phyloP scores from a whole-genome alignment of 257 asterid species.

The Plantago ovata region DNA sequence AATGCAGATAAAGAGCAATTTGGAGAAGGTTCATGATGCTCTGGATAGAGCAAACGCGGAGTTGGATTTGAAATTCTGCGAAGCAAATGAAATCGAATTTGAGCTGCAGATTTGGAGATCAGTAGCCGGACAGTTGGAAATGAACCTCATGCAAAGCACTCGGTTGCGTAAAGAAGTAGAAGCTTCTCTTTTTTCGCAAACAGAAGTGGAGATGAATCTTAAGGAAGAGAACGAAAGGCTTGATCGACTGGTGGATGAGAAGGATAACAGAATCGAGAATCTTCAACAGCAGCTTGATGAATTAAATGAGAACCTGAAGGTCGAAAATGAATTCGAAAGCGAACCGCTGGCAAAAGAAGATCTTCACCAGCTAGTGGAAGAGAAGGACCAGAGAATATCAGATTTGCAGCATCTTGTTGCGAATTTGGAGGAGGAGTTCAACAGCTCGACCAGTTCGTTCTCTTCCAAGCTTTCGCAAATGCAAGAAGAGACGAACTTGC shows the following conservation, averaged over 20 bases:
- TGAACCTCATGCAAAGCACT: constrained; percentile 46
- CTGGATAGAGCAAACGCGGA: constrained; percentile 64
- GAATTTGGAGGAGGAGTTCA: constrained; percentile 68
- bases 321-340: constrained; percentile 30
- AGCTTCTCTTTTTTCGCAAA: constrained; percentile 77
- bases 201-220: constrained; percentile 56
- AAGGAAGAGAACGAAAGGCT: constrained; percentile 57
- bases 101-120: constrained; percentile 81
- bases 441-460: constrained; percentile 55
- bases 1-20: constrained; percentile 42
- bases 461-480: constrained; percentile 47
- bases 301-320: constrained; percentile 23
- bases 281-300: constrained; percentile 50
- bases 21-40: constrained; percentile 46
- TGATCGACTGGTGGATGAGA: constrained; percentile 45
- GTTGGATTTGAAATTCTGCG: constrained; percentile 53
- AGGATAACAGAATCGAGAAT: constrained; percentile 35
- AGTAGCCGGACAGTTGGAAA: constrained; percentile 59
- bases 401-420: constrained; percentile 71
- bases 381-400: constrained; percentile 56
- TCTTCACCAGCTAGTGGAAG: constrained; percentile 58
- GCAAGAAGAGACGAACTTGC: constrained; percentile 49
- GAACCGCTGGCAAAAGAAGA: constrained; percentile 32
- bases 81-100: constrained; percentile 63
- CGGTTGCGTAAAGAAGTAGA: constrained; percentile 67